Evolutionary conservation across 2,329 filamentous ascomycete species (phyloP).

Genomic region (Fusarium sp.): DNA sequence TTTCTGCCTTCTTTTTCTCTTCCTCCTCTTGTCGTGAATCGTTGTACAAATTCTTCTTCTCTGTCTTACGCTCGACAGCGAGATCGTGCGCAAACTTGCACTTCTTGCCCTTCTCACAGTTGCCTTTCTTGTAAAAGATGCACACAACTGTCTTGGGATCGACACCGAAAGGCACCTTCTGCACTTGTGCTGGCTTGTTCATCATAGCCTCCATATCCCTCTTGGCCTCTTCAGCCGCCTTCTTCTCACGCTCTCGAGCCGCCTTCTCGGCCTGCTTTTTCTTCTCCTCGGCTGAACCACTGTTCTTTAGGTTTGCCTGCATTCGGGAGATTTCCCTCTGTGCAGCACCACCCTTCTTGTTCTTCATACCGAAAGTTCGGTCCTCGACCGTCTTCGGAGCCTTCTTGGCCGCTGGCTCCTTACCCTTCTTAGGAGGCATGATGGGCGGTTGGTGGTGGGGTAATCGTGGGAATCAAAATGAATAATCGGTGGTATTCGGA

Average conservation of each 20-base stretch:
- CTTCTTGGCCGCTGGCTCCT: conserved; percentile 69
- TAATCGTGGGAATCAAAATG: conserved; percentile 38
- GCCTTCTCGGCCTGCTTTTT: conserved; percentile 76
- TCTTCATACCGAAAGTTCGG: conserved; percentile 99
- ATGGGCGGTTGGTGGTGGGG: conserved; percentile 55
- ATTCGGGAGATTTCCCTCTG: conserved; percentile 93
- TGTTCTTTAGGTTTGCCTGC: conserved; percentile 76
- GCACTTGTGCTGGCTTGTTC: conserved; percentile 92
- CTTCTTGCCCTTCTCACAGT: conserved; percentile 96
- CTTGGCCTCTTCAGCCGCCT: conserved; percentile 86
- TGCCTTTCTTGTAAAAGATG: conserved; percentile 96
- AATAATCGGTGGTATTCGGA: conserved; percentile 9
- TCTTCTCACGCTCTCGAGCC: conserved; percentile 86
- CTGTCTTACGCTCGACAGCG: conserved; percentile 87
- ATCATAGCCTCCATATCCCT: conserved; percentile 84
- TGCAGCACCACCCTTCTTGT: conserved; percentile 94
- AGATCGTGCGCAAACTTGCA: conserved; percentile 98
- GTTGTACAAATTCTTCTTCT: conserved; percentile 92
- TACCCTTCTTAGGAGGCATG: conserved; percentile 79
- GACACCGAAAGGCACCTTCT: conserved; percentile 97
- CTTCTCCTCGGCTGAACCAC: conserved; percentile 90
- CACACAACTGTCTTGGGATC: conserved; percentile 98
- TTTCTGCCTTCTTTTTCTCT: conserved; percentile 87
- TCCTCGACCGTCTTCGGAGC: conserved; percentile 81
- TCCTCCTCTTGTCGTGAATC: conserved; percentile 80